These are phyloP conservation scores for Rhizopogon salebrosus DNA, from an alignment of 768 basidiomycete species.

Conservation along the genomic window DNA sequence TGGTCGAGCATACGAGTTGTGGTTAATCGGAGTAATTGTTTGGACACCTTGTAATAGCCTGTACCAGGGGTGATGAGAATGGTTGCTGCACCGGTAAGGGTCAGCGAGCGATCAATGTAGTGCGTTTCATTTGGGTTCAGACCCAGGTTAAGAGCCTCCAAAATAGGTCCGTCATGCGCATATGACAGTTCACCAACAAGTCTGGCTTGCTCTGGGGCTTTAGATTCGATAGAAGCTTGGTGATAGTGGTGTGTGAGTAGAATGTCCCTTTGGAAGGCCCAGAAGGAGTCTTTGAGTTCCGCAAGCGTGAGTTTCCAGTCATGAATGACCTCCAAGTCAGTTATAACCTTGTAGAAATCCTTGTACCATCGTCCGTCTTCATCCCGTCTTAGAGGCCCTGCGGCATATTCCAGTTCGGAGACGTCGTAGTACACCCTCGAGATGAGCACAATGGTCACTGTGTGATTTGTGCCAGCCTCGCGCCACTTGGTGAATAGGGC, in stretches of 20 bases:
- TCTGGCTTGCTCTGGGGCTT: slow-evolving; percentile 45
- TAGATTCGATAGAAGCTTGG: slow-evolving; percentile 51
- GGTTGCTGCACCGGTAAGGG: slow-evolving; percentile 78
- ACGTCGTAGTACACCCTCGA: slow-evolving; percentile 88
- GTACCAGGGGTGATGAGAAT: slow-evolving; percentile 91
- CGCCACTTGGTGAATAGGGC: slow-evolving; percentile 83
- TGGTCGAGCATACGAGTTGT: slow-evolving; percentile 93
- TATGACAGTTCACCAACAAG: slow-evolving; percentile 75
- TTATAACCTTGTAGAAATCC: slow-evolving; percentile 94
- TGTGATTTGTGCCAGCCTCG: slow-evolving; percentile 83
- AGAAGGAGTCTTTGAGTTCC: slow-evolving; percentile 82
- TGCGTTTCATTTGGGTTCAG: slow-evolving; percentile 92
- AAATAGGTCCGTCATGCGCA: slow-evolving; percentile 92
- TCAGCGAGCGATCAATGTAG: slow-evolving; percentile 92
- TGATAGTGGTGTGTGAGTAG: slow-evolving; percentile 87
- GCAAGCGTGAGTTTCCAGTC: slow-evolving; percentile 89
- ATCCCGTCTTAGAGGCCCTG: slow-evolving; percentile 72
- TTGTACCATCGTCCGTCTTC: slow-evolving; percentile 83
- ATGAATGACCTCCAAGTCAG: slow-evolving; percentile 81
- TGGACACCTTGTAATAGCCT: slow-evolving; percentile 89
- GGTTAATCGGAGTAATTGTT: slow-evolving; percentile 83
- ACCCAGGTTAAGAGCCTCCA: slow-evolving; percentile 91
- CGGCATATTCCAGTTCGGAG: slow-evolving; percentile 74
- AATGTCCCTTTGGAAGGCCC: slow-evolving; percentile 89
- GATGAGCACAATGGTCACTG: slow-evolving; percentile 90